Evolutionary conservation across 2,329 filamentous ascomycete species (phyloP), one percentile per base, ranked within the genome.

Genomic region (Macrophomina pseudophaseolina): DNA sequence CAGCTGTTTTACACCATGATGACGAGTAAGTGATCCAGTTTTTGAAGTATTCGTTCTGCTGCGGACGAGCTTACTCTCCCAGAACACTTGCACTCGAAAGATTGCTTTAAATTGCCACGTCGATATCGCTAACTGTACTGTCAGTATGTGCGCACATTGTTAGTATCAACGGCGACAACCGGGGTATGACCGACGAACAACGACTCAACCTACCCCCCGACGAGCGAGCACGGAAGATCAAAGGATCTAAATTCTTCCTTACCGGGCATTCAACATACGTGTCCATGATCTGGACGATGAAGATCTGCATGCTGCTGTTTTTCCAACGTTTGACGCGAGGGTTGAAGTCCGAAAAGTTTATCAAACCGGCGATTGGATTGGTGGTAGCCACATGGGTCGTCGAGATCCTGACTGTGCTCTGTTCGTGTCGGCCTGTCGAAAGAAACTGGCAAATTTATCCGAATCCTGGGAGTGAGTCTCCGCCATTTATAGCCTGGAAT

Each of bases 281-380:
- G 11, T 68, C 75, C 16, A 74, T 80, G 30, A 70, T 81, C 4
- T 81, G 79, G 80, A 74, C 71, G 0, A 69, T 81, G 63, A 81
- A 81, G 66, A 71, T 81, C 42, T 79, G 79, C 69, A 80, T 81
- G 78, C 64, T 80, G 18, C 80, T 77, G 65, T 77, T 81, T 18
- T 81, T 79, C 64, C 70, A 71, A 12, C 77, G 79, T 1, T 70
- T 81, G 8, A 75, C 80, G 3, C 71, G 71, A 2, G 74, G 75
- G 0, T 65, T 80, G 0, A 77, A 74, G 73, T 74, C 76, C 0
- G 72, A 80, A 59, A 77, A 72, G 30, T 74, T 79, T 28, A 73
- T 81, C 16, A 69, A 71, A 12, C 79, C 79, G 0, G 66, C 74
- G 7, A 78, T 81, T 71, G 68, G 64, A 0, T 63, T 79, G 1